Conservation (phyloP, 805 yeast genomes). For the Candida methanosorbosa region DNA sequence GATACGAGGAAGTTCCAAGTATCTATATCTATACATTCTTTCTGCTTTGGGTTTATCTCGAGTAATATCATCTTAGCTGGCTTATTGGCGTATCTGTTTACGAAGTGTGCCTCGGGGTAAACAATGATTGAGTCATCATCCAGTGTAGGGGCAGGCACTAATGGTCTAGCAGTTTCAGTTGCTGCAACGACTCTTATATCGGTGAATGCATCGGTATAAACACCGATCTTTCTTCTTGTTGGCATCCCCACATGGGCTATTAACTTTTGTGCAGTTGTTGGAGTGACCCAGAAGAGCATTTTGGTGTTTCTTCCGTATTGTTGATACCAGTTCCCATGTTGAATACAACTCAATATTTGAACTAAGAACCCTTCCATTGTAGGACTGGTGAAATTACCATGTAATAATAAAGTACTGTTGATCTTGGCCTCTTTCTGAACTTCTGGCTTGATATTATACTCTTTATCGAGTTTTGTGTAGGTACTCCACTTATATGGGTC, state of each 20-base stretch:
- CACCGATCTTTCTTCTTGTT: background rate
- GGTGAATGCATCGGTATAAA: background rate
- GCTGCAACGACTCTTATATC: background rate
- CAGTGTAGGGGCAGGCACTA: no score
- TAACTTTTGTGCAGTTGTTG: slow-evolving; percentile 30
- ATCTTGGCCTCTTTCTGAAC: slow-evolving; percentile 4
- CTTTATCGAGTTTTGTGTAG: slow-evolving; percentile 29
- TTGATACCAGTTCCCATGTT: slow-evolving; percentile 66
- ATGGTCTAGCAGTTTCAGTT: background rate
- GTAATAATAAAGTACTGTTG: slow-evolving; percentile 20
- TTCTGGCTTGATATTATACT: background rate
- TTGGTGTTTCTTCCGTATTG: slow-evolving; percentile 60
- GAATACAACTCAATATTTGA: slow-evolving; percentile 67
- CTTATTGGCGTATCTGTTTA: no score
- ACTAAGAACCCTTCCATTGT: slow-evolving; percentile 62
- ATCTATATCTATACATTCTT: slow-evolving; percentile 38
- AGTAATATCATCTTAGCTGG: no score
- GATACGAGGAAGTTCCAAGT: slow-evolving; percentile 63
- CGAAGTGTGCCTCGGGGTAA: no score
- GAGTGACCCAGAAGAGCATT: slow-evolving; percentile 54
- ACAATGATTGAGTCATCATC: no score
- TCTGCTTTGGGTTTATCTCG: no score
- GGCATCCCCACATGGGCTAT: background rate
- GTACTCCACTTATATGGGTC: slow-evolving; percentile 70
- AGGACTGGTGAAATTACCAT: slow-evolving; percentile 20